Evolutionary conservation across 1,139 yeast genomes (phyloP).

Genomic region (Arxiozyma heterogenica): DNA sequence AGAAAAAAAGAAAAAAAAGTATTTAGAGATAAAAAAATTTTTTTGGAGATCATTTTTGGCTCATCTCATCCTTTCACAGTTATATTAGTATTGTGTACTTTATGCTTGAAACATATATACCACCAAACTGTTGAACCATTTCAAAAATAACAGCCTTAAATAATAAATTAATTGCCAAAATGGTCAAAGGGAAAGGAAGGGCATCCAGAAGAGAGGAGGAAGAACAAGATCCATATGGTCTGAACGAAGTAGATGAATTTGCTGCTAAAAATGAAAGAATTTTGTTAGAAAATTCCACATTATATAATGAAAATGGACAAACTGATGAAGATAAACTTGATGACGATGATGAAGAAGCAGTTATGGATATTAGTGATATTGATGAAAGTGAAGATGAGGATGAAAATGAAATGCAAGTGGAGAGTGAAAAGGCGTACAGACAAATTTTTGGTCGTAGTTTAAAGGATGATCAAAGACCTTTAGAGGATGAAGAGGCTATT

Average conservation of each 20-base stretch:
- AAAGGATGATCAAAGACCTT: constrained; percentile 31
- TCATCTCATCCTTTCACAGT: constrained; percentile 11
- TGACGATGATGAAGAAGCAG: constrained; percentile 45
- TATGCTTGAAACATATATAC: neutral
- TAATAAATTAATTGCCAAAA: too few species aligned
- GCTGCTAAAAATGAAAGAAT: constrained; percentile 57
- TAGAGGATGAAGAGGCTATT: constrained; percentile 39
- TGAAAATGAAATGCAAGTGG: constrained; percentile 39
- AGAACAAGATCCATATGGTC: constrained; percentile 28
- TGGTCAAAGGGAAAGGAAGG: neutral
- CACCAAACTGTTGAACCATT: neutral
- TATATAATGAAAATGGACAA: constrained; percentile 23
- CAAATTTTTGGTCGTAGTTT: constrained; percentile 32
- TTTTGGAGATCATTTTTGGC: constrained; percentile 1
- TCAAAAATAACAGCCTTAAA: neutral
- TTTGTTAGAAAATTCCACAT: constrained; percentile 50
- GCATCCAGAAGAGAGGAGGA: neutral
- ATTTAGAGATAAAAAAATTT: neutral
- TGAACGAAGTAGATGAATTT: constrained; percentile 67
- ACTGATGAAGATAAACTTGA: constrained; percentile 24
- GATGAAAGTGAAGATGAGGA: constrained; percentile 28
- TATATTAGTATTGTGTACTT: neutral
- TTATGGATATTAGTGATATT: constrained; percentile 34
- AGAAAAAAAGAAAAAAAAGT: neutral
- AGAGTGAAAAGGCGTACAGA: constrained; percentile 35